Base-by-base conservation (phyloP, 257 asterid species). In the Ophiorrhiza pumila region DNA sequence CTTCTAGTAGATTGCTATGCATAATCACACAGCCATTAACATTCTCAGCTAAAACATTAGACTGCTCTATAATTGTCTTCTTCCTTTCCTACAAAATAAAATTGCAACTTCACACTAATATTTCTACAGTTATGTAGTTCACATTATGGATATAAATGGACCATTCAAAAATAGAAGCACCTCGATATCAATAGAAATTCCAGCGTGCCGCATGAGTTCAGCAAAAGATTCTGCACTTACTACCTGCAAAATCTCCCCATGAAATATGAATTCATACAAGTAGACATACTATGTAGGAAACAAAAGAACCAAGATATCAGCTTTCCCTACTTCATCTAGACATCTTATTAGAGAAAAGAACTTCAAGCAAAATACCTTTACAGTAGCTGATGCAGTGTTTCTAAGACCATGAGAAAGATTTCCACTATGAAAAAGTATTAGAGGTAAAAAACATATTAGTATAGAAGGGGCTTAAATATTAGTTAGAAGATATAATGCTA, bases 361-460 rank as follows among this genome's bases (percentile, higher is more conserved):
- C 0, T 49, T 32, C 35, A 65, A 69, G 58, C 42, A 71, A 67
- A n/a, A 62, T 77, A 94, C 98, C 91, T 84, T 81, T 47, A 94
- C 78, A 79, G 95, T 91, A 76, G 96, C 96, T 53, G 88, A 86
- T 23, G 82, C 79, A 58, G 97, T 91, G 86, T 87, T 91, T 37
- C 98, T 89, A 62, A 91, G 97, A 77, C 96, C 97, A 27, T 87
- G 96, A 82, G 98, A 88, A 66, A 86, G 57, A 84, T 88, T 83
- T 50, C 96, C 98, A 84, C 97, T 94, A 83, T 55, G 67, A 82
- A 52, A 83, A 55, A 77, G 70, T 27, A 37, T 20, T 14, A 64
- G 61, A 74, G 37, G 64, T n/a, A 64, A 81, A 68, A 67, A 76
- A 75, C 37, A 74, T 84, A 70, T 73, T 73, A 69, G 77, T 23